These are phyloP conservation scores for Apiospora marii DNA, from an alignment of 2,329 filamentous ascomycete species.

Conservation along the genomic window DNA sequence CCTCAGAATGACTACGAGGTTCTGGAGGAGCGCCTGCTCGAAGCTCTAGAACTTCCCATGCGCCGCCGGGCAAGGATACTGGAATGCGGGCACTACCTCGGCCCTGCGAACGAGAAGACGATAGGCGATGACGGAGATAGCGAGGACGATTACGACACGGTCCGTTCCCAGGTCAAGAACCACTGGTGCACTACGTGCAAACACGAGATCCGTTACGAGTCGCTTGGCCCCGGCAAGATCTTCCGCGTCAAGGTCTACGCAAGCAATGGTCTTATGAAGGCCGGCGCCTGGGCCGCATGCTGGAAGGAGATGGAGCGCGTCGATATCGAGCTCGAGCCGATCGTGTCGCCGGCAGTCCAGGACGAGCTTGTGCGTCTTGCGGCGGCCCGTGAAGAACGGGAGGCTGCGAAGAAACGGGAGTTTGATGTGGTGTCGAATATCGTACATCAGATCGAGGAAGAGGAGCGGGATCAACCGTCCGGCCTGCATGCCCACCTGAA, in stretches of 20 bases:
- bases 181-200: conserved; percentile 67
- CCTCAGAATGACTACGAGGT: conserved; percentile 82
- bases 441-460: conserved; percentile 43
- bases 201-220: conserved; percentile 62
- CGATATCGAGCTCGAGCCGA: conserved; percentile 87
- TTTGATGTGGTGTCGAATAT: conserved; percentile 45
- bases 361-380: conserved; percentile 67
- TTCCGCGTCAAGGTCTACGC: conserved; percentile 91
- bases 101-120: conserved; percentile 60
- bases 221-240: conserved; percentile 61
- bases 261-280: conserved; percentile 91
- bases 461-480: conserved; percentile 39
- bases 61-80: conserved; percentile 71
- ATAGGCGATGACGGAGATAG: conserved; percentile 55
- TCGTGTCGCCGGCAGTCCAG: conserved; percentile 66
- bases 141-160: conserved; percentile 49
- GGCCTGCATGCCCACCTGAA: conserved; percentile 42
- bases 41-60: conserved; percentile 75
- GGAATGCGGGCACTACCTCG: conserved; percentile 79
- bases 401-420: conserved; percentile 41
- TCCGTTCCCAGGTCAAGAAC: conserved; percentile 46
- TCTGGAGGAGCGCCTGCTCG: conserved; percentile 78
- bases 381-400: conserved; percentile 51
- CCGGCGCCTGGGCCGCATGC: conserved; percentile 89
- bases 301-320: conserved; percentile 99